Evolutionary conservation across 345 rosid genomes (phyloP), one percentile per base, ranked within the genome.

Genomic region (Populus alba): DNA sequence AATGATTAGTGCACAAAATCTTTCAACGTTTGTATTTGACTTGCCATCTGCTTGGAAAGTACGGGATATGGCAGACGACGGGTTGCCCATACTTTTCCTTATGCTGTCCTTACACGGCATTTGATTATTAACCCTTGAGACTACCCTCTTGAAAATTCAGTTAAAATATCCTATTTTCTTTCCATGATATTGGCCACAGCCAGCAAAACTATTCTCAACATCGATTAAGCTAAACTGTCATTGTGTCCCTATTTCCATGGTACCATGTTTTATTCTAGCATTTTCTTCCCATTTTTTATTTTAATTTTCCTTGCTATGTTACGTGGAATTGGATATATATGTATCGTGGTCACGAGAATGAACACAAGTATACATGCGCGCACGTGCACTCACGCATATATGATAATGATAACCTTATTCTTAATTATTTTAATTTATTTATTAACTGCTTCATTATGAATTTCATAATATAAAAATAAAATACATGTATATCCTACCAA

Each of bases 61-160:
- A 81, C 79, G 78, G 47, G 45, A 25, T 66, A 83, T 71, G 83
- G 57, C 53, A 83, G 81, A 83, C 78, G 80, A 86, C 78, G 84
- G 89, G 63, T 88, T 85, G 55, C 63, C 87, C 77, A 82, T 79
- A 78, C 81, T 87, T 85, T 83, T 85, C 89, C 76, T 78, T 77
- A 86, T 85, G 88, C 84, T 84, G 85, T 82, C 61, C 81, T 85
- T 77, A 53, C 91, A 88, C 87, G 87, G 85, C 88, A 85, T 75
- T 79, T 57, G n/a, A 68, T 72, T 37, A 72, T 80, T 80, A 80
- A 81, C 82, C 79, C 86, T 77, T 59, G 79, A 81, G 82, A 75
- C 77, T 31, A 11, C 20, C 31, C 55, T 39, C 31, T 57, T 57
- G 15, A 57, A 57, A 57, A 57, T 12, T 9, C 27, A n/a, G 15